phyloP scores from a whole-genome alignment of 306 rosid species.

The Sophora flavescens region DNA sequence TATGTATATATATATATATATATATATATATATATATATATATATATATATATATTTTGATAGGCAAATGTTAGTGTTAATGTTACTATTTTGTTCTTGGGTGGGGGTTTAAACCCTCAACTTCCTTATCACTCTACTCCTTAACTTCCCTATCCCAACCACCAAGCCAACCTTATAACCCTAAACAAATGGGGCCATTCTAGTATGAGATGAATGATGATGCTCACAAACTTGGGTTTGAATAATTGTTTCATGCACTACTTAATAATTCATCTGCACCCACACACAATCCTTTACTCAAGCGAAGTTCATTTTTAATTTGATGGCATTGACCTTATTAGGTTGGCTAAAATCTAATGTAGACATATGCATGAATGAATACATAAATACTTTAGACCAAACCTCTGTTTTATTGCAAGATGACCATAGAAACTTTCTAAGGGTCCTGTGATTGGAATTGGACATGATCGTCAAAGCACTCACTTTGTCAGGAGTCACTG shows the following conservation, averaged over 20 bases:
- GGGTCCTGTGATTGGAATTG: conserved; percentile 28
- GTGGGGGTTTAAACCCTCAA: no score
- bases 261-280: conserved; percentile 1
- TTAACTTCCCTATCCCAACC: no score
- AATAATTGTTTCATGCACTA: neutral
- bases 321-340: neutral
- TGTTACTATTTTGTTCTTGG: no score
- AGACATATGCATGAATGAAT: conserved; percentile 14
- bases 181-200: neutral
- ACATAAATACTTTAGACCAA: conserved; percentile 20
- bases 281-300: neutral
- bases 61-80: no score
- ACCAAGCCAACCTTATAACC: no score
- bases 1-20: no score
- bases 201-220: conserved; percentile 20
- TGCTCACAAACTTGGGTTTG: conserved; percentile 13
- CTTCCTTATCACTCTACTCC: no score
- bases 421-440: neutral
- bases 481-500: neutral
- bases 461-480: conserved; percentile 14
- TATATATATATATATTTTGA: no score
- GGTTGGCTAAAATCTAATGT: conserved; percentile 8
- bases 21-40: no score
- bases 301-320: conserved; percentile 4
- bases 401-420: conserved; percentile 3